Base-by-base conservation (phyloP, 345 rosid genomes). In the Acer negundo region DNA sequence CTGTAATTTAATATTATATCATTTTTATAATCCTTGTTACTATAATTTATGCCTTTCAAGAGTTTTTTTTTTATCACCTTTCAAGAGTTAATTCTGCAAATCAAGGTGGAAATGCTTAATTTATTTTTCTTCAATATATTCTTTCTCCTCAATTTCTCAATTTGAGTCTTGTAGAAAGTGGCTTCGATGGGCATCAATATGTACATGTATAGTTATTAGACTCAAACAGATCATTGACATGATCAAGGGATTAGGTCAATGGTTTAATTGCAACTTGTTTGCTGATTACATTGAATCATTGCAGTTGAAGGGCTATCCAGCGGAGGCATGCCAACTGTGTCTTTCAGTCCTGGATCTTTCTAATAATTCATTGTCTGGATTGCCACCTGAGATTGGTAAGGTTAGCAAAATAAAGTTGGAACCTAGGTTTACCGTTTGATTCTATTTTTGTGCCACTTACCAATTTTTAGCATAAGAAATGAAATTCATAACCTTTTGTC, bases 351-450 rank as follows among this genome's bases (percentile, higher is more conserved):
- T 95, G 70, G 99, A 95, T 84, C 92, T 95, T 70, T 95, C 98
- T 69, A 95, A 95, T 84, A 95, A 95, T 84, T 90, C 99, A 42
- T 90, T 95, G 87, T 78, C 84, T 66, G 98, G 92, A 80, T 87
- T 95, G 84, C 93, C 94, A 68, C 86, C 96, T 38, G 98, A 92
- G 84, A 90, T 92, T 56, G 98, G 98, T 95, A 90, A 69, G 84
- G 74, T 80, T 79, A 78, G 77, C 78, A 61, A 77, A 47, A 66
- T 65, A 13, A 64, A 66, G 62, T 38, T 72, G 19, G 62, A 66
- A 66, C 53, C 74, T 67, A 81, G 38, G 81, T 66, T 63, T 24
- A 44, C 16, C 17, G 17, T 6, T n/a, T 51, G 15, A 69, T 47
- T 47, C 42, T 12, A 73, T 66, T 23, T 67, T 65, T 74, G 10